phyloP scores from a whole-genome alignment of 1,284 basidiomycete genomes.

The Hortiboletus rubellus region DNA sequence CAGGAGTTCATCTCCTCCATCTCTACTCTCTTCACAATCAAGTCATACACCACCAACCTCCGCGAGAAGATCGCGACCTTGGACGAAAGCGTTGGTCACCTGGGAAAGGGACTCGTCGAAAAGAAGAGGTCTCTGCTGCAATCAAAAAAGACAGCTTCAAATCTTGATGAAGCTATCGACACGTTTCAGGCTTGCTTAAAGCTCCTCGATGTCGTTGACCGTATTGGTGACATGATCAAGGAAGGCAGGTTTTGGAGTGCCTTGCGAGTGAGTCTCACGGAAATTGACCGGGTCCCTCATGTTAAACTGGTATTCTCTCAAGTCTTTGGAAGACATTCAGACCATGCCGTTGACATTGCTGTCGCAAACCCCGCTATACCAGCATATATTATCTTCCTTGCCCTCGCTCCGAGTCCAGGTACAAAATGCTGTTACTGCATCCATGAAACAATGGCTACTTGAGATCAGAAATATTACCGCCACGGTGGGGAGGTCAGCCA shows the following conservation, averaged over 20 bases:
- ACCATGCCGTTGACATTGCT: conserved; percentile 87
- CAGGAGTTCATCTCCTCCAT: conserved; percentile 98
- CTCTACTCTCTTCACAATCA: conserved; percentile 91
- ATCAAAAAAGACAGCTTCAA: conserved; percentile 87
- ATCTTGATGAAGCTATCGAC: conserved; percentile 96
- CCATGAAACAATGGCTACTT: conserved; percentile 96
- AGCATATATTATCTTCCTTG: conserved; percentile 87
- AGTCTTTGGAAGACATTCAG: conserved; percentile 95
- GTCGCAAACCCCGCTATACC: conserved; percentile 92
- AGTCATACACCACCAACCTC: conserved; percentile 82
- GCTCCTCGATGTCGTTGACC: conserved; percentile 92
- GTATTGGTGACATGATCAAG: conserved; percentile 90
- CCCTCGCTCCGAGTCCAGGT: conserved; percentile 89
- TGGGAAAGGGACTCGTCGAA: conserved; percentile 83
- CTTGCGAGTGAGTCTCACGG: conserved; percentile 70
- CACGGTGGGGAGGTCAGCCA: conserved; percentile 84
- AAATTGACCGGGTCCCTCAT: conserved; percentile 25
- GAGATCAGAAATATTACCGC: conserved; percentile 91
- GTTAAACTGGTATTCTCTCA: conserved; percentile 33
- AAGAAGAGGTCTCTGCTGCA: conserved; percentile 91
- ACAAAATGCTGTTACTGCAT: conserved; percentile 90
- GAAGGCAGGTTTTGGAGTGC: conserved; percentile 97
- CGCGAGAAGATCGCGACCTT: conserved; percentile 75
- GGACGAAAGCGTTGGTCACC: conserved; percentile 71
- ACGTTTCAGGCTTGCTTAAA: conserved; percentile 90